Evolutionary conservation across 257 asterid species (phyloP).

Genomic region (Scutellaria galericulata): DNA sequence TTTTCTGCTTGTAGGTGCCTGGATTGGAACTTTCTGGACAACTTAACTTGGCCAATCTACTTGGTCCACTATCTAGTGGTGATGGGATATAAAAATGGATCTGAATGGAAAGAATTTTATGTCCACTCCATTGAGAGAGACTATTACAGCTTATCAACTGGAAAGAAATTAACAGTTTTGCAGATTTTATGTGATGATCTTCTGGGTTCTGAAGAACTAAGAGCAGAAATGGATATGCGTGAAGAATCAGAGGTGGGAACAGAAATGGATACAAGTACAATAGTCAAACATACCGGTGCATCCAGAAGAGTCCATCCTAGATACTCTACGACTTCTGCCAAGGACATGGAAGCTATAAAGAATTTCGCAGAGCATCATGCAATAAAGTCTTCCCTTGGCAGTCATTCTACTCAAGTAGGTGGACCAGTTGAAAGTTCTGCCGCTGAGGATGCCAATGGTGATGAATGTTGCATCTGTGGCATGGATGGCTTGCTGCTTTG

Average conservation of each 20-base stretch:
- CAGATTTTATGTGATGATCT: slow-evolving; percentile 83
- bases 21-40: slow-evolving; percentile 91
- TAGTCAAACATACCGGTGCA: slow-evolving; percentile 49
- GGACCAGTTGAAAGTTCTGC: slow-evolving; percentile 45
- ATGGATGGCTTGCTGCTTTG: slow-evolving; percentile 89
- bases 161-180: slow-evolving; percentile 66
- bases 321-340: slow-evolving; percentile 61
- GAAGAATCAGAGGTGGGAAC: slow-evolving; percentile 79
- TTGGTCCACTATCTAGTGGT: slow-evolving; percentile 69
- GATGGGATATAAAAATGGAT: slow-evolving; percentile 61
- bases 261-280: slow-evolving; percentile 61
- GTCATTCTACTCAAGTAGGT: slow-evolving; percentile 42
- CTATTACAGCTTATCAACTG: slow-evolving; percentile 70
- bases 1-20: slow-evolving; percentile 55
- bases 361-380: slow-evolving; percentile 48
- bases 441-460: slow-evolving; percentile 79
- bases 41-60: slow-evolving; percentile 84
- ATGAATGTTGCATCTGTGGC: slow-evolving; percentile 89
- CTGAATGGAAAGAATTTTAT: slow-evolving; percentile 73
- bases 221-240: slow-evolving; percentile 78
- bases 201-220: slow-evolving; percentile 77
- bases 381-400: slow-evolving; percentile 36
- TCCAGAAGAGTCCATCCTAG: slow-evolving; percentile 80
- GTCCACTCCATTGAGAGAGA: slow-evolving; percentile 70
- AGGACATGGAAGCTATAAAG: slow-evolving; percentile 55